Conservation (phyloP, 78 protist species). For the Tieghemostelium lacteum region DNA sequence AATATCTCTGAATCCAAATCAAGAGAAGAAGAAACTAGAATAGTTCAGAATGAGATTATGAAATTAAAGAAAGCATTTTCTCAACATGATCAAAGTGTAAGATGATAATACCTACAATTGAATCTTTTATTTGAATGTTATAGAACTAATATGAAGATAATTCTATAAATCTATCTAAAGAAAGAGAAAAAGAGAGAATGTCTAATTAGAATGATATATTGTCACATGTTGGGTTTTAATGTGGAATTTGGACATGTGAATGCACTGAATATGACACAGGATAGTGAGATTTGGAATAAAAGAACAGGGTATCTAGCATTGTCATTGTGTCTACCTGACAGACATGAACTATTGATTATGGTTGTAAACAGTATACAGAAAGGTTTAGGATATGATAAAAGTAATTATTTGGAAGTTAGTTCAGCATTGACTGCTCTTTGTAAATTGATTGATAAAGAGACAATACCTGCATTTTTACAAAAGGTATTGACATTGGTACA, state of each 20-base stretch:
- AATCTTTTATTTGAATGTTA: too few species aligned
- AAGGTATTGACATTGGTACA: conserved; percentile 11
- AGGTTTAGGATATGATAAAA: conserved; percentile 19
- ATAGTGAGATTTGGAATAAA: conserved; percentile 38
- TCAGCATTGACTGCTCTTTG: conserved; percentile 74
- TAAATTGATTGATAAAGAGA: conserved; percentile 27
- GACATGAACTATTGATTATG: conserved; percentile 79
- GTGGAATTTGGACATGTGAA: conserved; percentile 80
- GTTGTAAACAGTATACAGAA: conserved; percentile 63
- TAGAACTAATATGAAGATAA: not conserved
- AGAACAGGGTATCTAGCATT: conserved; percentile 77
- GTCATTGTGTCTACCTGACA: conserved; percentile 73
- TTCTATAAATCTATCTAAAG: not conserved
- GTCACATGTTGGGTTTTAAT: conserved; percentile 80
- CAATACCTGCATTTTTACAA: conserved; percentile 61
- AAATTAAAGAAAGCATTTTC: conserved; percentile 49
- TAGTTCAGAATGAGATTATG: conserved; percentile 21
- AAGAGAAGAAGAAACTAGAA: conserved; percentile 65
- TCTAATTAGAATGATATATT: conserved; percentile 80
- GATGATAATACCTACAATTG: not conserved
- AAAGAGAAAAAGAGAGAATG: conserved; percentile 65
- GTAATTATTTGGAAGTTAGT: conserved; percentile 55
- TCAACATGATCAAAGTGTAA: conserved; percentile 32
- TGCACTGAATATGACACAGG: conserved; percentile 80
- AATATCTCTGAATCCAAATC: conserved; percentile 56